Base-by-base conservation (phyloP, 352 stramenopile genomes). In the Thalassiosira allenii region DNA sequence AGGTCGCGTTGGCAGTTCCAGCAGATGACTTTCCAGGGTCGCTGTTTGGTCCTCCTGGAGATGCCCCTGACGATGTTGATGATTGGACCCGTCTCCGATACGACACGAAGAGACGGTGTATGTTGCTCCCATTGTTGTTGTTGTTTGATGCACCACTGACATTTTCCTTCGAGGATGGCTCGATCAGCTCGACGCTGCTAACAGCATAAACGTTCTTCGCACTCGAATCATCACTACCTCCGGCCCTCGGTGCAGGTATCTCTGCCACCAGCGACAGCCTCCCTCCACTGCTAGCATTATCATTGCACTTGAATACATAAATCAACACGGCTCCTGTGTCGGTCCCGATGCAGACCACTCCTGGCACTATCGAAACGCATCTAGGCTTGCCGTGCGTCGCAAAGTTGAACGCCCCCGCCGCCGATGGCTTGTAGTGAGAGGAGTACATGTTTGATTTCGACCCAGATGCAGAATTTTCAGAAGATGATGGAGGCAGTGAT, bases 271-370 rank as follows among this genome's bases (percentile, higher is more conserved):
- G 34, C 12, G 51, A 56, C 52, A 84, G 54, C 37, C 47, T 69
- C 30, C 64, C 49, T n/a, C 34, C 40, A 40, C 40, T 59, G 17
- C 29, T 43, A 3, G 52, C 6, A 2, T 72, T 17, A 3, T 62
- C 34, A 73, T 81, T 56, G 68, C 82, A 90, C 57, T 76, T 80
- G 56, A 81, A 86, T 1, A 83, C 79, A 79, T 88, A 94, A 3
- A 92, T 33, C 57, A 91, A 73, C 8, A 93, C 76, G 4, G 68
- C 63, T 32, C 90, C 90, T 0, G 30, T 75, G 70, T 89, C 75
- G 22, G 90, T 94, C 29, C 90, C 90, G 33, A 93, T 77, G 47
- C 79, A 84, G 0, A 92, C 79, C 25, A 92, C 76, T 25, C 85
- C 86, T 0, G 89, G 85, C 52, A 89, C 40, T 11, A 81, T 73